Evolutionary conservation across 176 grass and related monocot species (phyloP).

Genomic region (Tuctoria greenei): DNA sequence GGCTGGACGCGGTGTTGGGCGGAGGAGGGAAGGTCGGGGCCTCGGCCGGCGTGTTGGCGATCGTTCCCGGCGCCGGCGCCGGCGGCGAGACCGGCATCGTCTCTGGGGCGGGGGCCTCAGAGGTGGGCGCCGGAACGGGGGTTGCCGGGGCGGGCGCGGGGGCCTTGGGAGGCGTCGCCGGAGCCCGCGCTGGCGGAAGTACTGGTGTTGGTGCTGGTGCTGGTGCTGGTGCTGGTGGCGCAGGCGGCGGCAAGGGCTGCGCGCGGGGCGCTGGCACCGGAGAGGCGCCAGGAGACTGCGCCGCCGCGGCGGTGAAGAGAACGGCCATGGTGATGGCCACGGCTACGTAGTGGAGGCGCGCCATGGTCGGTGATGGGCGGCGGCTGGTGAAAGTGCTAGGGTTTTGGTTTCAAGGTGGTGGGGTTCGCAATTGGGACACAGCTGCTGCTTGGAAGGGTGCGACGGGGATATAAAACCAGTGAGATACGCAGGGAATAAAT

Average conservation of each 20-base stretch:
- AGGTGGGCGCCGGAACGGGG: neutral
- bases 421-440: conserved; percentile 2
- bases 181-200: neutral
- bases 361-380: conserved; percentile 31
- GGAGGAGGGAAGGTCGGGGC: conserved; percentile 17
- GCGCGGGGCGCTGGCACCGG: conserved; percentile 29
- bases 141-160: neutral
- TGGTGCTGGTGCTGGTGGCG: neutral
- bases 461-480: conserved; percentile 30
- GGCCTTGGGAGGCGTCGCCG: conserved; percentile 8
- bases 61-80: conserved; percentile 18
- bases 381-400: conserved; percentile 16
- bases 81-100: neutral
- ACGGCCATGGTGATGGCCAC: conserved; percentile 35
- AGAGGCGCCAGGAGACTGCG: conserved; percentile 37
- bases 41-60: neutral
- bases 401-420: conserved; percentile 39
- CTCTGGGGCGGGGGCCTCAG: neutral
- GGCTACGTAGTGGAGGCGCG: conserved; percentile 33
- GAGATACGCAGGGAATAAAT: neutral
- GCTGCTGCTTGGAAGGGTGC: neutral
- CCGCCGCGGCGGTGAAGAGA: conserved; percentile 19
- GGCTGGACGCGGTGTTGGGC: neutral
- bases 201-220: neutral
- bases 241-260: conserved; percentile 20